Percentiles rank a stretch among this genome's conserved stretches.
phyloP scores from a whole-genome alignment of 495 filamentous ascomycete genomes.

The Chaetomidium leptoderma region DNA sequence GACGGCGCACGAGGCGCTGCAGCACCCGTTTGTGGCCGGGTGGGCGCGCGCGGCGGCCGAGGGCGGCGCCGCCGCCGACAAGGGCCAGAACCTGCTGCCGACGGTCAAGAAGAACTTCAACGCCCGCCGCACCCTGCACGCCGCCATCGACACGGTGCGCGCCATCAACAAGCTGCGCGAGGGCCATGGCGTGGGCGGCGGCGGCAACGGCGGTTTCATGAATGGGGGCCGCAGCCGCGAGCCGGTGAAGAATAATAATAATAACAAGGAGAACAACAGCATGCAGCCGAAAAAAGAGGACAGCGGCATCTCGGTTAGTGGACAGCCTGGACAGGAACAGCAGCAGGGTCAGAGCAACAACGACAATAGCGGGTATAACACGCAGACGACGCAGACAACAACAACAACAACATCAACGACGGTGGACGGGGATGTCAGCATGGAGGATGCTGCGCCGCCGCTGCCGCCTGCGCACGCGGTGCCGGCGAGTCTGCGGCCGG shows the following conservation, averaged over 20 bases:
- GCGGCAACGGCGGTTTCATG: constrained; percentile 50
- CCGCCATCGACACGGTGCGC: constrained; percentile 95
- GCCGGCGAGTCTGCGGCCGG: constrained; percentile 31
- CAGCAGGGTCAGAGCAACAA: constrained; percentile 20
- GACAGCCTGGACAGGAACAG: constrained; percentile 6
- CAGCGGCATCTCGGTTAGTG: constrained; percentile 28
- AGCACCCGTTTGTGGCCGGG: constrained; percentile 79
- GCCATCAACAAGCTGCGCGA: constrained; percentile 96
- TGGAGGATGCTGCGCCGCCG: constrained; percentile 29
- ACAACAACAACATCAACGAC: neutral
- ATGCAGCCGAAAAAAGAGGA: constrained; percentile 28
- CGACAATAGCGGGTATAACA: constrained; percentile 43
- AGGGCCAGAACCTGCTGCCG: constrained; percentile 84
- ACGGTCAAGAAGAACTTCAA: constrained; percentile 99
- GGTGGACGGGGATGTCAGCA: constrained; percentile 32
- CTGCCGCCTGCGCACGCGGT: constrained; percentile 15
- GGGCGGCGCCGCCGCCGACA: constrained; percentile 53
- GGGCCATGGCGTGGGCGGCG: no score
- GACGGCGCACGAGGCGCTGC: constrained; percentile 91
- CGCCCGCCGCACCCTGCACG: constrained; percentile 85
- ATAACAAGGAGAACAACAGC: neutral
- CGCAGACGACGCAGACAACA: constrained; percentile 16
- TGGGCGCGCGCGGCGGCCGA: constrained; percentile 35
- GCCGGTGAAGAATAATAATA: constrained; percentile 19
- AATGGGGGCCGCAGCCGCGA: constrained; percentile 50